Conservation (phyloP, 768 basidiomycete species). For the Jaapia argillacea region DNA sequence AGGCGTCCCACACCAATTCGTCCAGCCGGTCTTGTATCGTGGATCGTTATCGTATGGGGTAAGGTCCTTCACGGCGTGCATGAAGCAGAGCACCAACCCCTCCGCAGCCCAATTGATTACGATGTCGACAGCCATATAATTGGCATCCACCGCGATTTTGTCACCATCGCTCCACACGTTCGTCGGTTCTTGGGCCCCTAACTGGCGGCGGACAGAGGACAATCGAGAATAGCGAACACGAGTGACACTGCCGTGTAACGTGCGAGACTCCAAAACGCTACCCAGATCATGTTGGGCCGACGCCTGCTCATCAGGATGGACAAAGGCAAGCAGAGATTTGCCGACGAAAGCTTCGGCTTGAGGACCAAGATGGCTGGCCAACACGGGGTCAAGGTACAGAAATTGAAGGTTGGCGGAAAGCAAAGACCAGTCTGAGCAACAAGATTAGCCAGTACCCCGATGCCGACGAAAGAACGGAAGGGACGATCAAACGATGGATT, state of each 20-base stretch:
- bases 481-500: constrained; percentile 16
- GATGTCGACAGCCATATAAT: constrained; percentile 83
- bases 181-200: constrained; percentile 55
- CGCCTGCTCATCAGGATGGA: constrained; percentile 77
- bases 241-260: constrained; percentile 78
- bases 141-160: constrained; percentile 54
- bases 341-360: constrained; percentile 64
- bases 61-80: constrained; percentile 75
- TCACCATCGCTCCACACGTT: constrained; percentile 54
- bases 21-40: constrained; percentile 62
- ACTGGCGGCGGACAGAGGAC: constrained; percentile 56
- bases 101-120: constrained; percentile 88
- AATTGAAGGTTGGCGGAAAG: constrained; percentile 68
- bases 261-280: constrained; percentile 62
- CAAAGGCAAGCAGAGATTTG: constrained; percentile 62
- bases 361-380: constrained; percentile 58
- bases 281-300: constrained; percentile 69
- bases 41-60: constrained; percentile 68
- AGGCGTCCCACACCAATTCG: constrained; percentile 85
- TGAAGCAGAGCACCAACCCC: constrained; percentile 80
- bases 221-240: constrained; percentile 76
- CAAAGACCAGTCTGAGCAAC: constrained; percentile 63
- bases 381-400: constrained; percentile 78
- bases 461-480: constrained; percentile 15
- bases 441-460: constrained; percentile 12